phyloP scores from a whole-genome alignment of 768 basidiomycete species.

The Exidia glandulosa region DNA sequence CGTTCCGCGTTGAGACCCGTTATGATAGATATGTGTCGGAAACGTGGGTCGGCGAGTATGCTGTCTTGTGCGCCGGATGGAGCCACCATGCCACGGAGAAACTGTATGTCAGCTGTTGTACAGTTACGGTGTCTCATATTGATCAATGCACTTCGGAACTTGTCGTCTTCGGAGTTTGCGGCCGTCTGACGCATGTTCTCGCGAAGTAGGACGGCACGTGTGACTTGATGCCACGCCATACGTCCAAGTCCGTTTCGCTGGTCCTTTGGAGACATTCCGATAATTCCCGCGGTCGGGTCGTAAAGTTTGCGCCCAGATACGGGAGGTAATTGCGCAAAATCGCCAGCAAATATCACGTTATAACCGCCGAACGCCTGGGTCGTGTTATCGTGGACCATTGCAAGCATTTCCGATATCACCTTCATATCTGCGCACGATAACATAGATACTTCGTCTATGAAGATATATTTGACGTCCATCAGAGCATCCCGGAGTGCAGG shows the following conservation, averaged over 20 bases:
- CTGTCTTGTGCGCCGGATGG: not conserved
- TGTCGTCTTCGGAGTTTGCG: not conserved
- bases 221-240: not conserved
- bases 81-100: not conserved
- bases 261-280: not conserved
- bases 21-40: not conserved
- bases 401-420: conserved; percentile 14
- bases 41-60: not conserved
- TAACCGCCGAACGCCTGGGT: conserved; percentile 26
- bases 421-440: conserved; percentile 19
- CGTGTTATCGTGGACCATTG: conserved; percentile 6
- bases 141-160: not conserved
- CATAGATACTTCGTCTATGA: conserved; percentile 37
- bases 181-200: not conserved
- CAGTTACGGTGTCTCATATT: not conserved
- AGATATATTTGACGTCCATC: conserved; percentile 27
- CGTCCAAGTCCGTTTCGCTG: not conserved
- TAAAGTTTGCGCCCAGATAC: conserved; percentile 1
- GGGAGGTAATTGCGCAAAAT: conserved; percentile 34
- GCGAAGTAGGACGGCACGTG: not conserved
- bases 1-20: not conserved
- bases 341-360: conserved; percentile 33
- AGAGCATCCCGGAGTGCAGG: conserved; percentile 11
- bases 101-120: not conserved
- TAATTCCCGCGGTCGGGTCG: not conserved